phyloP scores from a whole-genome alignment of 345 rosid genomes.

The Anacardium occidentale region DNA sequence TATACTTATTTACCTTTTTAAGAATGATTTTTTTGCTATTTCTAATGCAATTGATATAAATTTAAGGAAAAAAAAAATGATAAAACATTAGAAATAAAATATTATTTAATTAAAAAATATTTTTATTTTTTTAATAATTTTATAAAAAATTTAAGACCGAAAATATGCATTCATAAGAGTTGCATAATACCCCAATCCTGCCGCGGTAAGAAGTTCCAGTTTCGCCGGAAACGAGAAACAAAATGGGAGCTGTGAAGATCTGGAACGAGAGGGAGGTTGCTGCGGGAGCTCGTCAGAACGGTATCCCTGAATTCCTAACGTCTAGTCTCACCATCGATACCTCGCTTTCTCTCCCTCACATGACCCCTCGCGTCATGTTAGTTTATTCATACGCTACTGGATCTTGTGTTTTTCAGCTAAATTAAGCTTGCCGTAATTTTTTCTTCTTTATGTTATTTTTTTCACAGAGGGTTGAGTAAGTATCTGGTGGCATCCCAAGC shows the following conservation, averaged over 20 bases:
- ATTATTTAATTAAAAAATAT: too few relatives aligned
- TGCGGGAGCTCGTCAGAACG: conserved; percentile 26
- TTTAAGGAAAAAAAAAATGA: too few relatives aligned
- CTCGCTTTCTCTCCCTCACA: conserved; percentile 51
- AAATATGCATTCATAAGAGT: too few relatives aligned
- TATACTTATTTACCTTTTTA: too few relatives aligned
- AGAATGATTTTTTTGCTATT: too few relatives aligned
- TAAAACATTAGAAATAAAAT: too few relatives aligned
- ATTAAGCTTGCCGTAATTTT: not conserved
- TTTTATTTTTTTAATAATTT: too few relatives aligned
- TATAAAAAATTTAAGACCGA: too few relatives aligned
- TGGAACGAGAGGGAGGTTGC: conserved; percentile 41
- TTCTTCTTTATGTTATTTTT: conserved; percentile 10
- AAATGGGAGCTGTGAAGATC: conserved; percentile 55
- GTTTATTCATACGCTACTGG: conserved; percentile 21
- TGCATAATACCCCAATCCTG: too few relatives aligned
- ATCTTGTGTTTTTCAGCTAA: not conserved
- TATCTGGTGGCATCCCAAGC: conserved; percentile 95
- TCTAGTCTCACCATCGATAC: conserved; percentile 54
- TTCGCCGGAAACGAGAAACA: too few relatives aligned
- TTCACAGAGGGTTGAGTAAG: conserved; percentile 60
- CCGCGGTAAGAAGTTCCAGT: too few relatives aligned
- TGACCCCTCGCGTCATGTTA: conserved; percentile 71
- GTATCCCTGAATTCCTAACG: conserved; percentile 31
- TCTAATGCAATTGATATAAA: too few relatives aligned